Conservation (phyloP, 1,139 yeast species). For the Trichomonascaceae sp. region DNA sequence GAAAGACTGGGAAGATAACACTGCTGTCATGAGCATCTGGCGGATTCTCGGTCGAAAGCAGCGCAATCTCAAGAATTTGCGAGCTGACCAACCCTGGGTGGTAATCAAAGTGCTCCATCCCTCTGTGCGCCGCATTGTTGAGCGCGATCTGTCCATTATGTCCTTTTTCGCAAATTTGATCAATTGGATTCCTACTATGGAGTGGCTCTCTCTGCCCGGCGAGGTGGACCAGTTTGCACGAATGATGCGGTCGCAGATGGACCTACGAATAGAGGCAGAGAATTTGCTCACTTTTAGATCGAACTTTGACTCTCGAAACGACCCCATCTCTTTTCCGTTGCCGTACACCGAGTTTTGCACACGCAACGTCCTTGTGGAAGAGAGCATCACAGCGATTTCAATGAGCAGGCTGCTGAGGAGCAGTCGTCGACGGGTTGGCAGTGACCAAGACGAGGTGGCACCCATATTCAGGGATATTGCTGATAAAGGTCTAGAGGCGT, state of each 20-base stretch:
- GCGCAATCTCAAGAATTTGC: conserved; percentile 7
- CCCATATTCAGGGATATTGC: conserved; percentile 61
- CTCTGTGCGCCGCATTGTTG: conserved; percentile 53
- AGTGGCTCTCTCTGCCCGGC: conserved; percentile 90
- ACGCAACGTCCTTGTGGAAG: conserved; percentile 71
- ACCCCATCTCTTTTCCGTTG: conserved; percentile 61
- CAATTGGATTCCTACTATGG: conserved; percentile 80
- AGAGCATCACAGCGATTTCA: conserved; percentile 69
- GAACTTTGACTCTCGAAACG: conserved; percentile 43
- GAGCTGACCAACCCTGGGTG: conserved; percentile 30
- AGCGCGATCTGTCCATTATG: conserved; percentile 79
- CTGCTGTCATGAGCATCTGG: background rate
- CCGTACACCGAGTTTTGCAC: conserved; percentile 59
- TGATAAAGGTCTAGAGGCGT: conserved; percentile 81
- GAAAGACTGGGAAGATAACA: background rate
- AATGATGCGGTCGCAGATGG: conserved; percentile 81
- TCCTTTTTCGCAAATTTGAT: conserved; percentile 57
- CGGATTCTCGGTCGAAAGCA: conserved; percentile 1
- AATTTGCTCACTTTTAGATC: conserved; percentile 58
- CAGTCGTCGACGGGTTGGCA: conserved; percentile 26
- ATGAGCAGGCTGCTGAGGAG: conserved; percentile 51
- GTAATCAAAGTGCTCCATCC: conserved; percentile 95
- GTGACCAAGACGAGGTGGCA: conserved; percentile 21
- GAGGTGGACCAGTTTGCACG: conserved; percentile 82
- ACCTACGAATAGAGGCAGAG: conserved; percentile 76